Percentiles rank a stretch among this genome's conserved stretches.
phyloP scores from a whole-genome alignment of 768 basidiomycete genomes.

The Pulveroboletus sp. region DNA sequence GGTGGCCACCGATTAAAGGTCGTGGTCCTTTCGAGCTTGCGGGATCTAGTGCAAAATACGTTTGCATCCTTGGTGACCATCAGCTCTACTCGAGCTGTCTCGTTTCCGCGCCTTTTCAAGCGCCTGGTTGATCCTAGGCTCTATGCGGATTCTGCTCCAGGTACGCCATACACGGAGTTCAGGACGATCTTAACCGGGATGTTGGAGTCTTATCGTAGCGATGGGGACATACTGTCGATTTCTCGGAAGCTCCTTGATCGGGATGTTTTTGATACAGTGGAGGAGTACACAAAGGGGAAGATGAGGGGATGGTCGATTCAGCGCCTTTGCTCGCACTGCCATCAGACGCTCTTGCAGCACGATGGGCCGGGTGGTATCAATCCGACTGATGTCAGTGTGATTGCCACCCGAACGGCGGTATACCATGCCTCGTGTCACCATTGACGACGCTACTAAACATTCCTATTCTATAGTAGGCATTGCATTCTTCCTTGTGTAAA shows the following conservation, averaged over 20 bases:
- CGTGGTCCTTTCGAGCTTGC: constrained; percentile 47
- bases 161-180: constrained; percentile 86
- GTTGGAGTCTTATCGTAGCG: constrained; percentile 90
- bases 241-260: constrained; percentile 78
- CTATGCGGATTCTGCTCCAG: constrained; percentile 44
- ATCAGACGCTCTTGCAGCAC: constrained; percentile 39
- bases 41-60: constrained; percentile 78
- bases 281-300: constrained; percentile 55
- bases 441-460: constrained; percentile 9
- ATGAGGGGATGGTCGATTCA: constrained; percentile 59
- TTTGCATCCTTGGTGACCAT: constrained; percentile 84
- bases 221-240: constrained; percentile 86
- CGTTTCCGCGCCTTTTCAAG: constrained; percentile 91
- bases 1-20: constrained; percentile 20
- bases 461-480: constrained; percentile 2
- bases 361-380: constrained; percentile 17
- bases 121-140: constrained; percentile 78
- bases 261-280: constrained; percentile 77
- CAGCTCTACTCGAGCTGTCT: constrained; percentile 73
- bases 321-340: constrained; percentile 52
- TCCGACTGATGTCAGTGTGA: constrained; percentile 30
- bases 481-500: neutral
- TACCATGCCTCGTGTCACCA: constrained; percentile 50
- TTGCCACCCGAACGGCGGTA: constrained; percentile 58
- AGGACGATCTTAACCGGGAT: constrained; percentile 89